phyloP scores from a whole-genome alignment of 2,329 filamentous ascomycete genomes.

The Phialophora expanda region DNA sequence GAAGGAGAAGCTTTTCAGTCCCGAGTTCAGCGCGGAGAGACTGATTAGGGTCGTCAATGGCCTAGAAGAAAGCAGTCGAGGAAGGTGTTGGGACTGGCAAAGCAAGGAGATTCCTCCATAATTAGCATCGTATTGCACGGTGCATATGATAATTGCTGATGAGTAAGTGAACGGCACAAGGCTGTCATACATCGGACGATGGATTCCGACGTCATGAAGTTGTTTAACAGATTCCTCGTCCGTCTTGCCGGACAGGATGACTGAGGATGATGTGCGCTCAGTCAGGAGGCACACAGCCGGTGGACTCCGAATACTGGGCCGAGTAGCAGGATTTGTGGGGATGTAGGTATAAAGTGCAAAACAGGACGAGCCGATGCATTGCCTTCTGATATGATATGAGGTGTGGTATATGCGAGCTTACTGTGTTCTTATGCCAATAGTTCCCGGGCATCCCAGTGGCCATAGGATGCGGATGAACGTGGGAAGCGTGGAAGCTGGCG shows the following conservation, averaged over 20 bases:
- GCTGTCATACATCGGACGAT: constrained; percentile 6
- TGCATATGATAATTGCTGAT: constrained; percentile 8
- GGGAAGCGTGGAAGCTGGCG: constrained; percentile 27
- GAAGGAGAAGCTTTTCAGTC: constrained; percentile 67
- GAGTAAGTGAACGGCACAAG: constrained; percentile 17
- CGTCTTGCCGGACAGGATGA: constrained; percentile 2
- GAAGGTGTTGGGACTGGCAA: constrained; percentile 40
- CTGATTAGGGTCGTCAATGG: constrained; percentile 64
- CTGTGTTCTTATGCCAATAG: constrained; percentile 19
- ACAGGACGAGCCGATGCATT: not conserved
- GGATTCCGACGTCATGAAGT: not conserved
- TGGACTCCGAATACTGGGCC: constrained; percentile 3
- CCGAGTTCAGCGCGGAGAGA: constrained; percentile 68
- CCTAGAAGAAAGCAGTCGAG: constrained; percentile 60
- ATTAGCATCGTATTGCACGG: constrained; percentile 3
- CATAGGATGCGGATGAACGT: constrained; percentile 14
- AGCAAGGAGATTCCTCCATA: constrained; percentile 37
- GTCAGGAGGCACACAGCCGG: constrained; percentile 7
- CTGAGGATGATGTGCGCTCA: not conserved
- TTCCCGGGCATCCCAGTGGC: constrained; percentile 21
- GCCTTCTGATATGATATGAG: constrained; percentile 4
- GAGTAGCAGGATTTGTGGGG: not conserved
- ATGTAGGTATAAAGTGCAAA: not conserved
- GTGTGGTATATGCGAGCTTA: constrained; percentile 20
- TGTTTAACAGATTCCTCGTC: not conserved